Evolutionary conservation across 116 monocot species (phyloP), one percentile per base, ranked within the genome.

Genomic region (Papilionanthe hybrid): DNA sequence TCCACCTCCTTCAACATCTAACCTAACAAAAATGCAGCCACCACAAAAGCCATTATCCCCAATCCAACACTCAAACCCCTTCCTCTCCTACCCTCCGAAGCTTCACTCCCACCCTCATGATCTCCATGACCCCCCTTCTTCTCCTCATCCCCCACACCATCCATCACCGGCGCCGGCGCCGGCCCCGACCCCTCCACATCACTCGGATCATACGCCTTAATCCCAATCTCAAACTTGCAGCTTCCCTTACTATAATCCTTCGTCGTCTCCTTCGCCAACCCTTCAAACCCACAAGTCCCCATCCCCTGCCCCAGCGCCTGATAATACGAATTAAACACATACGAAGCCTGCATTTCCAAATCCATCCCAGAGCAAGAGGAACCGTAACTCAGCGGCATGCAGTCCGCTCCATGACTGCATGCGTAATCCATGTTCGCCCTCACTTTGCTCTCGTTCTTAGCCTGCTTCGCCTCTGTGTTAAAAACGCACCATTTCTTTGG

Each of bases 281-380:
- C 88, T 1, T 76, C 58, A 58, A 90, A 90, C 15, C 83, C 82
- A 63, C 90, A 90, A 1, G 88, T 84, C 72, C 88, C 75, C 13
- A 75, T 85, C 45, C 85, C 87, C 76, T 90, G 90, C 20, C 87
- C 88, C 67, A 81, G 75, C 66, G 80, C 81, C 81, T 90, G 90
- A 79, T 86, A 90, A 73, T 90, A 90, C 49, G 77, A 77, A 68
- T 88, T 90, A 77, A 90, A 90, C 1, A 83, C 90, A 55, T 90
- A 90, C 12, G 90, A 90, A 9, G 80, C 48, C 22, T 86, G 88
- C 6, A 82, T 78, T 43, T 72, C 29, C 73, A 37, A 29, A 75
- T 78, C 78, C 82, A 90, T 42, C 44, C 80, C 74, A 8, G 65
- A 67, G 71, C 90, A 90, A n/a, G 86, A 82, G 0, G 80, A 82